Conservation (phyloP, 805 yeast genomes). For the Sugiyamaella boreocaroliniensis region DNA sequence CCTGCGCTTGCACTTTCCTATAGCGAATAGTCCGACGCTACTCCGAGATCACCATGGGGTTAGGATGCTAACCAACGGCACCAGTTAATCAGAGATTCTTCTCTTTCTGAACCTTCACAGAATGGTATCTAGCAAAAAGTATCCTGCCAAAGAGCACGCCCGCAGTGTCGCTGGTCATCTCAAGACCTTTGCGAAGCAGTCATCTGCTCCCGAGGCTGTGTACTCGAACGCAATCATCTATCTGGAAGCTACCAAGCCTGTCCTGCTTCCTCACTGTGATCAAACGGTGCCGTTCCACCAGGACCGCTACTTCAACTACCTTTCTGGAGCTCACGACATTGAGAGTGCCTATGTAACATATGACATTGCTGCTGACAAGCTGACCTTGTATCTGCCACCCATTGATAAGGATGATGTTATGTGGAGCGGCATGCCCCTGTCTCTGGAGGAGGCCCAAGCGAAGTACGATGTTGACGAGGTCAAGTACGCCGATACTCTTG, state of each 20-base stretch:
- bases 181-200: conserved; percentile 28
- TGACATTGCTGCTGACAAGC: conserved; percentile 44
- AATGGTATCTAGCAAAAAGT: conserved; percentile 36
- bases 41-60: not conserved
- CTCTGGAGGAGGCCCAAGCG: conserved; percentile 53
- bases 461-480: conserved; percentile 81
- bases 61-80: not conserved
- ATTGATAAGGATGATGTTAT: conserved; percentile 83
- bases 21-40: not conserved
- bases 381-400: conserved; percentile 73
- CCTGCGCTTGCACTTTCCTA: not conserved
- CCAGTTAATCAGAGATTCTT: not conserved
- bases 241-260: conserved; percentile 30
- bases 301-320: conserved; percentile 81
- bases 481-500: conserved; percentile 49
- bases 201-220: conserved; percentile 29
- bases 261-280: conserved; percentile 69
- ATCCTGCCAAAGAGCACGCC: conserved; percentile 82
- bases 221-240: conserved; percentile 33
- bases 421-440: conserved; percentile 92
- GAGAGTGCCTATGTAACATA: conserved; percentile 71
- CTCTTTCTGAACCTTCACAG: not conserved
- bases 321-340: conserved; percentile 67
- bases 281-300: conserved; percentile 75
- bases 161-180: conserved; percentile 23